phyloP scores from a whole-genome alignment of 257 asterid genomes.

The Voacanga thouarsii region DNA sequence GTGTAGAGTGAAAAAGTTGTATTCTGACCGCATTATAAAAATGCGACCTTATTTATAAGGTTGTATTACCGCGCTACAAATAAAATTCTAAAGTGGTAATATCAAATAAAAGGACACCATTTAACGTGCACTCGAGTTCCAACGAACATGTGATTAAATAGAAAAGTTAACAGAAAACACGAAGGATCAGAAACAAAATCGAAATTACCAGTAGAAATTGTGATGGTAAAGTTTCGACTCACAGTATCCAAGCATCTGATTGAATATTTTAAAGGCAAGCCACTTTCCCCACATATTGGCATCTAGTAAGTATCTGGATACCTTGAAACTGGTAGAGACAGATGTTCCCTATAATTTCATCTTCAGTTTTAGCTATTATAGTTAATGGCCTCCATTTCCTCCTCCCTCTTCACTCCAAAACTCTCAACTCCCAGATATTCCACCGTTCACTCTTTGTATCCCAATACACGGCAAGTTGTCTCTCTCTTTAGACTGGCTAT shows the following conservation, averaged over 20 bases:
- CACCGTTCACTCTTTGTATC: neutral
- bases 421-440: constrained; percentile 1
- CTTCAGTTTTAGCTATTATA: constrained; percentile 7
- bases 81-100: too few relatives aligned
- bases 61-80: too few relatives aligned
- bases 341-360: constrained; percentile 5
- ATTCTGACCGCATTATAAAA: too few relatives aligned
- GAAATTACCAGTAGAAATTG: neutral
- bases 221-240: neutral
- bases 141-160: constrained; percentile 1
- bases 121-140: constrained; percentile 7
- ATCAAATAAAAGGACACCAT: too few relatives aligned
- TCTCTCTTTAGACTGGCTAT: neutral
- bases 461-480: constrained; percentile 18
- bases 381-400: constrained; percentile 25
- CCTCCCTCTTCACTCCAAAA: constrained; percentile 15
- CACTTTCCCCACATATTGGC: neutral
- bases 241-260: neutral
- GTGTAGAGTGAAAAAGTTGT: too few relatives aligned
- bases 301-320: neutral
- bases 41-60: too few relatives aligned
- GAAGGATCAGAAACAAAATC: neutral
- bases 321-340: constrained; percentile 3
- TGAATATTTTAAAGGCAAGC: too few relatives aligned
- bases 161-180: neutral